Base-by-base conservation (phyloP, 176 grass and related monocot genomes). In the Juncus inflexus region DNA sequence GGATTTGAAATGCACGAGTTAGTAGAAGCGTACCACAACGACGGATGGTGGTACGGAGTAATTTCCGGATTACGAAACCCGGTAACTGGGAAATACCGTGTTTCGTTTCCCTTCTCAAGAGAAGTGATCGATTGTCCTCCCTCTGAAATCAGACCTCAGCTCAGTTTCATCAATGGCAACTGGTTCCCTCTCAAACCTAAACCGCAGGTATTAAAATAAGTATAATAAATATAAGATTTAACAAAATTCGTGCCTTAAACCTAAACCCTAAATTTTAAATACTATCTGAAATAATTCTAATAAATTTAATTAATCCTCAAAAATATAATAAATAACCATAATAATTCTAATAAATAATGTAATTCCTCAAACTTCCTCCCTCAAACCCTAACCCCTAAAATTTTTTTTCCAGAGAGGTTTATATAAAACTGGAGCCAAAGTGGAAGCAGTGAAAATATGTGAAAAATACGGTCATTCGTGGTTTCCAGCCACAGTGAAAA, bases 41-140 rank as follows among this genome's bases (percentile, higher is more conserved):
- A 85, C 3, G 90, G 85, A 0, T 85, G 85, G 90, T 94, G 90
- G 90, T 49, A 74, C 2, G 81, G 84, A 11, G 79, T 94, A 28
- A 28, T 94, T 3, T 65, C 58, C 13, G 58, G 15, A 55, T 19
- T 70, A 15, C 51, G 45, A 50, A 71, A 51, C 40, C 11, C 38
- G 10, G 9, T 9, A 2, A 50, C 49, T 2, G 15, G 37, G 7
- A 7, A 6, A 14, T 96, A 83, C 62, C 52, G n/a, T 1, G 86
- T 96, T 5, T 73, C 73, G n/a, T 87, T 96, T 55, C 87, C 87
- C 7, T 69, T 73, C 12, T 67, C 81, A 35, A 74, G 84, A 66
- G 87, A 96, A 55, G 63, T 63, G 52, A 38, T 87, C 3, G 76
- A 81, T 60, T 85, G 87, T 56, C 55, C 63, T n/a, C 68, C 57